Conservation (phyloP, 768 basidiomycete species). For the Pluteus cervinus region DNA sequence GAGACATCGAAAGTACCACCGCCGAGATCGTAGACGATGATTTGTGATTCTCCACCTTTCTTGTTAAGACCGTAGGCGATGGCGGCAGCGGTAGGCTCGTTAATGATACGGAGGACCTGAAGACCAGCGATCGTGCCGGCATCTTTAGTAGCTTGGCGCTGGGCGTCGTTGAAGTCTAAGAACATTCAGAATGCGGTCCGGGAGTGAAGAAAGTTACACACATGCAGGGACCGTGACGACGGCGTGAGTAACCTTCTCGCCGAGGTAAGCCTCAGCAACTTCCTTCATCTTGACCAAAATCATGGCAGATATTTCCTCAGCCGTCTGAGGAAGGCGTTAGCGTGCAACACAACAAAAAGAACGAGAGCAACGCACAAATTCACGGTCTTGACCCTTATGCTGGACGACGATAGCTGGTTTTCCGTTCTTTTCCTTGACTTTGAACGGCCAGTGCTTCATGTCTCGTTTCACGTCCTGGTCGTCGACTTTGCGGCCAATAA, state of each 20-base stretch:
- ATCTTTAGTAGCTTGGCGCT: slow-evolving; percentile 98
- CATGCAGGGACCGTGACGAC: slow-evolving; percentile 98
- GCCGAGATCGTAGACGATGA: slow-evolving; percentile 97
- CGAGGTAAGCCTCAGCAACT: slow-evolving; percentile 96
- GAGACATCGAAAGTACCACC: slow-evolving; percentile 99
- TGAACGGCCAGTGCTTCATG: slow-evolving; percentile 90
- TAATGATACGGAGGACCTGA: slow-evolving; percentile 93
- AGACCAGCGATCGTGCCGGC: slow-evolving; percentile 94
- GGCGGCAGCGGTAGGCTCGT: slow-evolving; percentile 95
- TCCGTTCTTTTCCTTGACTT: slow-evolving; percentile 67
- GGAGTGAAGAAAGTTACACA: slow-evolving; percentile 25
- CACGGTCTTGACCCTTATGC: slow-evolving; percentile 72
- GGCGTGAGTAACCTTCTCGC: slow-evolving; percentile 92
- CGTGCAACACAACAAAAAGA: neutral
- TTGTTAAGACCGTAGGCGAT: slow-evolving; percentile 99
- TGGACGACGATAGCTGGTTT: slow-evolving; percentile 77
- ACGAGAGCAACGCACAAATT: slow-evolving; percentile 60
- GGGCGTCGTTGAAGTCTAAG: slow-evolving; percentile 95
- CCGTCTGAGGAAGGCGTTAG: slow-evolving; percentile 53
- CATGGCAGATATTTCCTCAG: slow-evolving; percentile 96
- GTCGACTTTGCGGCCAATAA: slow-evolving; percentile 82
- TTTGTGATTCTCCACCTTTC: slow-evolving; percentile 88
- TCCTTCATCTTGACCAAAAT: slow-evolving; percentile 98
- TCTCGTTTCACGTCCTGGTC: slow-evolving; percentile 79
- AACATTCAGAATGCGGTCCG: slow-evolving; percentile 11